Base-by-base conservation (phyloP, 1,139 yeast species). In the Waltiozyma sp. region DNA sequence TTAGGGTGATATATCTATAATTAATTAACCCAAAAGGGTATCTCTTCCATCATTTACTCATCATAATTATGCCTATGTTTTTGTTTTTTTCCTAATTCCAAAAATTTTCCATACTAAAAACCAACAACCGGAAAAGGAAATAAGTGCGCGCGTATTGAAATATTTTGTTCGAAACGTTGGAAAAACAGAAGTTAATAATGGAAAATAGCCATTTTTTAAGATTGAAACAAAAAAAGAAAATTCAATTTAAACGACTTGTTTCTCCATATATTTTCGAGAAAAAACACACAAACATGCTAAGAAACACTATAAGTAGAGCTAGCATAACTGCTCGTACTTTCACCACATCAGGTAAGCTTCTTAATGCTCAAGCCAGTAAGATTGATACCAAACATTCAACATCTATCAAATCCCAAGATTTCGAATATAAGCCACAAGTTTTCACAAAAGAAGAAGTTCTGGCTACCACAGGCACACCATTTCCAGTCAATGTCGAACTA, bases 401-500 rank as follows among this genome's bases (percentile, higher is more conserved):
- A 4, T n/a, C 23, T 18, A 36, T 37, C 45, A 21, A 38, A 31
- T 24, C 31, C 39, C 38, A 26, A 39, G 13, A 45, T n/a, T 43
- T 50, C 18, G 40, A 44, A 40, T 58, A 57, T 41, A 46, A 55
- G 8, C 61, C 62, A 41, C 45, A 52, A 44, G 48, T 54, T 2
- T 40, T 54, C 8, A 48, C 62, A 13, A 45, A 48, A 18, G 56
- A 52, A 38, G 49, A 46, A 4, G 53, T 51, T 16, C 42, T 47
- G 13, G 45, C 48, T 14, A 51, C 55, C 6, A 49, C 53, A 10
- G 54, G 53, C n/a, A 49, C 80, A 45, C 93, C 94, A 3, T 59
- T 85, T 19, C 96, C 97, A 14, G 67, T 88, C 47, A 86, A 81
- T 58, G 94, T 88, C 6, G 86, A 82, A 57, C 75, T 91, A 42